These are phyloP conservation scores for Calonectria fujianensis DNA, from an alignment of 2,329 filamentous ascomycete genomes.

Conservation along the genomic window DNA sequence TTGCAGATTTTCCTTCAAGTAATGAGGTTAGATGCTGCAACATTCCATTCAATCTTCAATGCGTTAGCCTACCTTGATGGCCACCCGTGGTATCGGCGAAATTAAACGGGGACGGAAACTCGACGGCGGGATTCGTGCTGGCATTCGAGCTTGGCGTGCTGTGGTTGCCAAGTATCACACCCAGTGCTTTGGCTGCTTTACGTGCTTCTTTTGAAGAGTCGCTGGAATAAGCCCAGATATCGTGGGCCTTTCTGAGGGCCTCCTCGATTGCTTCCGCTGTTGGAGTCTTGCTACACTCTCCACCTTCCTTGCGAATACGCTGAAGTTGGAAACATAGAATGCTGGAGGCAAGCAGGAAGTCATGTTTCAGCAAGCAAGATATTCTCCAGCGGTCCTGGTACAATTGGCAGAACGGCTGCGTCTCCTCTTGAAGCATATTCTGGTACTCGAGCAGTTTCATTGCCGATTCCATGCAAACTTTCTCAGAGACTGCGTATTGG, in stretches of 20 bases:
- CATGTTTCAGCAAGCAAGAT: slow-evolving; percentile 36
- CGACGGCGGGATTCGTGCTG: not conserved
- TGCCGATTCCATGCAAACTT: slow-evolving; percentile 27
- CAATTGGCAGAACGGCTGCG: slow-evolving; percentile 33
- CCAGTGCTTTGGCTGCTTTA: slow-evolving; percentile 29
- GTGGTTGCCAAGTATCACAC: slow-evolving; percentile 1
- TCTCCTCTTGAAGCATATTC: slow-evolving; percentile 35
- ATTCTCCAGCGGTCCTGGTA: slow-evolving; percentile 37
- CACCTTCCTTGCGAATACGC: not conserved
- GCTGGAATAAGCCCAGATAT: slow-evolving; percentile 28
- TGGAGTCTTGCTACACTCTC: not conserved
- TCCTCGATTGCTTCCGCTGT: slow-evolving; percentile 3
- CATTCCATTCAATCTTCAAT: no score
- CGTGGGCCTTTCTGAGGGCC: slow-evolving; percentile 20
- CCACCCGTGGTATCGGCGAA: not conserved
- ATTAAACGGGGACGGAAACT: not conserved
- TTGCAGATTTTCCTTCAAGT: not conserved
- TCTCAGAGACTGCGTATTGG: slow-evolving; percentile 14
- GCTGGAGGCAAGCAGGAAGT: slow-evolving; percentile 38
- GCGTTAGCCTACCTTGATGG: slow-evolving; percentile 12
- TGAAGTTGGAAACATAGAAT: slow-evolving; percentile 38
- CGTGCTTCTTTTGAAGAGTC: slow-evolving; percentile 26
- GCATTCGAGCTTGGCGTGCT: not conserved
- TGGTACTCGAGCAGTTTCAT: slow-evolving; percentile 34
- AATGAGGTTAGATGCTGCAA: not conserved